Evolutionary conservation across 2,329 filamentous ascomycete genomes (phyloP), one percentile per base, ranked within the genome.

Genomic region (Aureobasidium sp.): DNA sequence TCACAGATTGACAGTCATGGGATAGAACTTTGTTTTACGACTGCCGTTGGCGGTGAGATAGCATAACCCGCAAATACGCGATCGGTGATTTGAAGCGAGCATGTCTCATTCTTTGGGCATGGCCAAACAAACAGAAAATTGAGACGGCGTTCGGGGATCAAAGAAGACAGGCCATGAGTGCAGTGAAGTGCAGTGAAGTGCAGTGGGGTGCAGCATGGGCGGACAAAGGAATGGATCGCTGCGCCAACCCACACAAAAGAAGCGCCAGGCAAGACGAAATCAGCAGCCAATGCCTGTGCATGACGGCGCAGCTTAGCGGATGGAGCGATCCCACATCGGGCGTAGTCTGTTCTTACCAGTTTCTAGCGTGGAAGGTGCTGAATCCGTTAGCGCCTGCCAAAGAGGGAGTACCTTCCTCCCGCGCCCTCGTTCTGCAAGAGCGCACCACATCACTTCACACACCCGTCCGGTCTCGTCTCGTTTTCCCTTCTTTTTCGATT

Each of bases 181-280:
- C 47, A 50, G 47, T 20, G 47, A 17, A 50, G 47, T 47, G 55
- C 44, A 50, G 56, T 34, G 32, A 10, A 10, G 34, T 37, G 34
- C 34, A 37, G 12, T 37, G 34, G 32, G 32, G 32, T 34, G 32
- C 32, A 34, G 32, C 57, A 51, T 60, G 57, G 57, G 46, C 5
- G 44, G 36, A 60, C 57, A 60, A 59, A 60, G 57, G 57, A 60
- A 50, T 60, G 57, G 26, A 60, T 60, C 37, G 12, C 57, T 60
- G 57, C 39, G 44, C 44, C 32, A 60, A 60, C 46, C 46, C 57
- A 60, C 57, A 34, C 57, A 34, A 51, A 46, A 36, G 57, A 59
- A 42, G 44, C 42, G 56, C 34, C 56, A 59, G 56, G 34, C 44
- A 59, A 32, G 32, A 59, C 32, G 44, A 50, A 59, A 57, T 34